Percentiles rank a stretch among this genome's conserved stretches.
Conservation (phyloP, 495 filamentous ascomycete genomes). For the Recurvomyces mirabilis region DNA sequence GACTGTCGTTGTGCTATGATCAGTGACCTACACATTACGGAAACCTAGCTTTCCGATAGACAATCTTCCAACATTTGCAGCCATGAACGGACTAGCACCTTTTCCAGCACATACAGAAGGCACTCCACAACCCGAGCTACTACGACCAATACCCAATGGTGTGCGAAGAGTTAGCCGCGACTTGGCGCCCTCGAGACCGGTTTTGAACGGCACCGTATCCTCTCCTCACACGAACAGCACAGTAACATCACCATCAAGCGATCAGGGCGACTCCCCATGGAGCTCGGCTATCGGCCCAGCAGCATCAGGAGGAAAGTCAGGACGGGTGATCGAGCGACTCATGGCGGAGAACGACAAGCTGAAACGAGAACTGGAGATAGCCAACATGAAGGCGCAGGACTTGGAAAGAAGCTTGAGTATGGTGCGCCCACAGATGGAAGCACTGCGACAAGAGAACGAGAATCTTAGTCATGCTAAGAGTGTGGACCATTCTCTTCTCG, state of each 20-base stretch:
- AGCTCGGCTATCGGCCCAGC: constrained; percentile 68
- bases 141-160: constrained; percentile 8
- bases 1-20: neutral
- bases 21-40: neutral
- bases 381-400: constrained; percentile 42
- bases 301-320: constrained; percentile 66
- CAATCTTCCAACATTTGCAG: constrained; percentile 6
- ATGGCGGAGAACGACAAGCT: constrained; percentile 82
- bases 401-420: constrained; percentile 52
- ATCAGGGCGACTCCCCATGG: constrained; percentile 37
- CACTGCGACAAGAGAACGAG: constrained; percentile 63
- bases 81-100: constrained; percentile 16
- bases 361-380: constrained; percentile 66
- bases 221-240: neutral
- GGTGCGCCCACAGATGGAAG: constrained; percentile 56
- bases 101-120: neutral
- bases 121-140: constrained; percentile 1
- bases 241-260: neutral
- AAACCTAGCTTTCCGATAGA: constrained; percentile 12
- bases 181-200: constrained; percentile 3
- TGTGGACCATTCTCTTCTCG: constrained; percentile 14
- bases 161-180: constrained; percentile 11
- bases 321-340: constrained; percentile 81
- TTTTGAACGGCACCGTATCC: neutral
- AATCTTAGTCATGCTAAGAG: constrained; percentile 41